phyloP scores from a whole-genome alignment of 192 early-diverging fungal species.

The Thoreauomyces humboldtii region DNA sequence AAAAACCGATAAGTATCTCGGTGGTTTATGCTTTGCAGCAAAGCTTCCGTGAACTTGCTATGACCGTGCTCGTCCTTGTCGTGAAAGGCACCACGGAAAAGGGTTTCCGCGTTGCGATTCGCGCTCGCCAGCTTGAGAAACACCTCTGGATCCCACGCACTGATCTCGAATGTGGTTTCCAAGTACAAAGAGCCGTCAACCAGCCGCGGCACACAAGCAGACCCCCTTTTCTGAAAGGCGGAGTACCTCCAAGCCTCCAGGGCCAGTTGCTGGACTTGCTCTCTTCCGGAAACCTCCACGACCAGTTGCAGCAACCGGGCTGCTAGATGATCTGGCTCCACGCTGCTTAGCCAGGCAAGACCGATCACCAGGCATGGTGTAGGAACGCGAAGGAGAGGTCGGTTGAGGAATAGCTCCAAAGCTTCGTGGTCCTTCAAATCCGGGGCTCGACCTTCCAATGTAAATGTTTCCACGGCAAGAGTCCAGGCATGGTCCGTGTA shows the following conservation, averaged over 20 bases:
- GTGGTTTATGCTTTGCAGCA: background rate
- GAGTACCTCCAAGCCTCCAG: background rate
- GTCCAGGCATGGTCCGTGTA: background rate
- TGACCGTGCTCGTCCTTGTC: slow-evolving; percentile 1
- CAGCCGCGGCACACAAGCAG: too few species aligned
- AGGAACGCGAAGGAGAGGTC: background rate
- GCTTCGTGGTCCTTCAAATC: background rate
- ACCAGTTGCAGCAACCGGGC: background rate
- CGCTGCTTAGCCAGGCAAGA: background rate
- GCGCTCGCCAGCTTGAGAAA: background rate
- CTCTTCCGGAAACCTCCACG: background rate
- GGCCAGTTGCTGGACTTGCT: slow-evolving; percentile 1
- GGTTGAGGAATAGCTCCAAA: slow-evolving; percentile 1
- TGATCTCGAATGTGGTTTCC: background rate
- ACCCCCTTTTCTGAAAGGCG: too few species aligned
- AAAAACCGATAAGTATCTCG: background rate
- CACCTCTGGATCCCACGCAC: background rate
- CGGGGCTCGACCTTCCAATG: background rate
- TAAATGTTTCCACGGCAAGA: background rate
- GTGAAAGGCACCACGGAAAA: slow-evolving; percentile 1
- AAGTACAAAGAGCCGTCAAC: background rate
- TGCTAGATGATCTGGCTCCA: background rate
- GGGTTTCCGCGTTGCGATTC: background rate
- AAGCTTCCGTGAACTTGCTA: background rate
- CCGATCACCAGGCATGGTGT: background rate